Conservation (phyloP, 257 asterid species). For the Solanum bulbocastanum region DNA sequence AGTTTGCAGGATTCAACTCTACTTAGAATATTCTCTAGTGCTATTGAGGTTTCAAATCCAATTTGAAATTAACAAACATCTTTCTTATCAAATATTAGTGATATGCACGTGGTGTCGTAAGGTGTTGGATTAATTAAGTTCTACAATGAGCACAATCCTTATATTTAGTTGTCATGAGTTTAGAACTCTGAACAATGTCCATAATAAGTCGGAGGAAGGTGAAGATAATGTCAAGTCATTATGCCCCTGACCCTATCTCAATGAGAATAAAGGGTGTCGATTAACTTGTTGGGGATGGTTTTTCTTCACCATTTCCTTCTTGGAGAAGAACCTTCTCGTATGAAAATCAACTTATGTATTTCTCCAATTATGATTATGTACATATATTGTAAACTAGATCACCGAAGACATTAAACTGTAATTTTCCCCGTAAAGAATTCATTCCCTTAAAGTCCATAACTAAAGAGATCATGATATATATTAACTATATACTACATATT, state of each 20-base stretch:
- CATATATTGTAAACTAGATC: not conserved
- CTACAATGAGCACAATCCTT: rapidly evolving
- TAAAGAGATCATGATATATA: not conserved
- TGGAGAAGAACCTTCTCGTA: too few relatives aligned
- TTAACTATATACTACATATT: not conserved
- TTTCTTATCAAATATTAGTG: not conserved
- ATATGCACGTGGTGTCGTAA: not conserved
- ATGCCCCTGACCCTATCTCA: not conserved
- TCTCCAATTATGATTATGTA: too few relatives aligned
- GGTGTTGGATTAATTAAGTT: not conserved
- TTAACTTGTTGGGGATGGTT: not conserved
- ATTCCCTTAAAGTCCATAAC: not conserved
- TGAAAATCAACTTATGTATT: too few relatives aligned
- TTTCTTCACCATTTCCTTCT: too few relatives aligned
- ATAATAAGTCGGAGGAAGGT: not conserved
- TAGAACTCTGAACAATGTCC: not conserved
- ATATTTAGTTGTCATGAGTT: not conserved
- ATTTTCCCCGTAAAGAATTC: not conserved
- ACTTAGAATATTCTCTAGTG: not conserved
- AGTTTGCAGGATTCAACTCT: not conserved
- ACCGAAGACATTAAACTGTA: not conserved
- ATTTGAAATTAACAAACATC: not conserved
- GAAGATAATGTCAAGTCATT: not conserved
- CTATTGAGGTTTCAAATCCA: not conserved
- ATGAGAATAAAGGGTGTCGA: not conserved